Percentiles rank a stretch among this genome's conserved stretches.
These are phyloP conservation scores for Penicillium capsulatum DNA, from an alignment of 2,329 filamentous ascomycete species.

Conservation along the genomic window DNA sequence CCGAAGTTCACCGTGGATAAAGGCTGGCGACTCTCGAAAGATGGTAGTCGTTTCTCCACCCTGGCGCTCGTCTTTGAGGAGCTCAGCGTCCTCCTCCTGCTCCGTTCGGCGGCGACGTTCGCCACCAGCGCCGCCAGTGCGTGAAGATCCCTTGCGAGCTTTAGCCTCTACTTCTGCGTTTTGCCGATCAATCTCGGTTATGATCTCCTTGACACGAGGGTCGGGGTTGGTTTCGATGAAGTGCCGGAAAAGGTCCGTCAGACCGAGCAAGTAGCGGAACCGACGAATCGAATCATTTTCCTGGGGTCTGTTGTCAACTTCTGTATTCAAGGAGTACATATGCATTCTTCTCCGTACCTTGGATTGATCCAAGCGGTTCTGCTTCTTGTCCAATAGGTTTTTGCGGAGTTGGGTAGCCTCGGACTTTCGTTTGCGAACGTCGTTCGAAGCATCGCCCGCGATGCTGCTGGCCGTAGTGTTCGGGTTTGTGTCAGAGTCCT, in stretches of 20 bases:
- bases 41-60: constrained; percentile 82
- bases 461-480: constrained; percentile 78
- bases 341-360: constrained; percentile 57
- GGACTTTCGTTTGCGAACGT: constrained; percentile 79
- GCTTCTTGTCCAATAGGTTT: constrained; percentile 91
- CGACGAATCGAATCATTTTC: constrained; percentile 92
- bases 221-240: constrained; percentile 98
- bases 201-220: constrained; percentile 87
- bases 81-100: constrained; percentile 94
- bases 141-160: constrained; percentile 67
- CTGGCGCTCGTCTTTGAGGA: constrained; percentile 77
- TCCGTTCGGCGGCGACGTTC: constrained; percentile 84
- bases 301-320: constrained; percentile 44
- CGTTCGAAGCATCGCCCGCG: constrained; percentile 64
- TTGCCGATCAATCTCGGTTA: constrained; percentile 89
- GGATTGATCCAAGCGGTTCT: constrained; percentile 83
- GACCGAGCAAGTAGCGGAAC: constrained; percentile 88
- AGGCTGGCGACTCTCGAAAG: constrained; percentile 91
- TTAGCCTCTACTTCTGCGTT: constrained; percentile 69
- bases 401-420: constrained; percentile 87
- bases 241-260: constrained; percentile 96
- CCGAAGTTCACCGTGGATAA: constrained; percentile 81
- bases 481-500: constrained; percentile 63
- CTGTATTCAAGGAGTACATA: background rate
- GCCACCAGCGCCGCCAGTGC: constrained; percentile 77